Conservation (phyloP, 495 filamentous ascomycete genomes). For the Rostrohypoxylon terebratum region DNA sequence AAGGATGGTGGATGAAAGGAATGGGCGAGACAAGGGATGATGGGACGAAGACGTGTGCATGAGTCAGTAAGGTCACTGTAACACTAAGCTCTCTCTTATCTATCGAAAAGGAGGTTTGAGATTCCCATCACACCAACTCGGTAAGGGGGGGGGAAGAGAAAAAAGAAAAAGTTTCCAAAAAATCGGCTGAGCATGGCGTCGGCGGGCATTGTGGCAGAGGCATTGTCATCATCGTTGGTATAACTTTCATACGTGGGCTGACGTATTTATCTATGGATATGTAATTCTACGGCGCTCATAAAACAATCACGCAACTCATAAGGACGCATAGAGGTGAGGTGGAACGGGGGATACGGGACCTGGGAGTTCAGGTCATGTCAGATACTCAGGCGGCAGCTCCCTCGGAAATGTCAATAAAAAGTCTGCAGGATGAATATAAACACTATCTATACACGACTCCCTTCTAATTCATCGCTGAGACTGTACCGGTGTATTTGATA, state of each 20-base stretch:
- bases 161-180: conserved; percentile 3
- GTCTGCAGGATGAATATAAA: background rate
- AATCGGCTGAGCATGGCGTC: conserved; percentile 37
- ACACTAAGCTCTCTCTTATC: conserved; percentile 6
- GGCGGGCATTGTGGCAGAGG: conserved; percentile 18
- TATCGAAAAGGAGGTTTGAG: conserved; percentile 25
- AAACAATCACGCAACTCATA: conserved; percentile 23
- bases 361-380: background rate
- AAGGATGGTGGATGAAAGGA: background rate
- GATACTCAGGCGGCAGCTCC: background rate
- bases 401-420: conserved; percentile 3
- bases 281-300: conserved; percentile 28
- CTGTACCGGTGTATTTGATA: background rate
- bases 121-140: conserved; percentile 2
- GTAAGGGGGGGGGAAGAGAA: background rate
- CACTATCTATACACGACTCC: background rate
- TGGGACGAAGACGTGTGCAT: background rate
- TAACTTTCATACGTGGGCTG: background rate
- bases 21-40: too few species aligned
- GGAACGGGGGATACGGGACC: background rate
- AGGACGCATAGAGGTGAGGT: background rate
- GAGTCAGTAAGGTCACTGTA: conserved; percentile 23
- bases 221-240: conserved; percentile 17
- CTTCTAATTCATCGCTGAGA: background rate
- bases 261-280: conserved; percentile 6